phyloP scores from a whole-genome alignment of 352 stramenopile species.

The Pythium vanterpoolii region DNA sequence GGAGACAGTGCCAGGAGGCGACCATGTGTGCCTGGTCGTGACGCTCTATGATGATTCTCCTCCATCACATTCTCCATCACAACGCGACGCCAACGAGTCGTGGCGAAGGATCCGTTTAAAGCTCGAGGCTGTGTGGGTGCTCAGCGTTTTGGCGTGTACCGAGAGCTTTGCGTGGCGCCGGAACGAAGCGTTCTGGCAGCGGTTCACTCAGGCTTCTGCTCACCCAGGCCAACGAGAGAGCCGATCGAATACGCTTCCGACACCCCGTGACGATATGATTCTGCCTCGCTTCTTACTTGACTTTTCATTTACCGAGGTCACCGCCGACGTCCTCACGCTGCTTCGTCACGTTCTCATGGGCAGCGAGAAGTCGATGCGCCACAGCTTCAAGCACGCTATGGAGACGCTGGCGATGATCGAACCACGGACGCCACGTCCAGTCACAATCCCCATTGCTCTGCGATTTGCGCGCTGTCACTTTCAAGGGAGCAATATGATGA shows the following conservation, averaged over 20 bases:
- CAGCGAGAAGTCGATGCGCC: conserved; percentile 25
- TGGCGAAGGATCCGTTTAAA: conserved; percentile 12
- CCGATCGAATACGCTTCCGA: not conserved
- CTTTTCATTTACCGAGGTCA: conserved; percentile 31
- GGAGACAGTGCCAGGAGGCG: not conserved
- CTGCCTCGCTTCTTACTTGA: conserved; percentile 40
- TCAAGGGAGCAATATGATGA: not conserved
- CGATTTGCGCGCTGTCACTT: conserved; percentile 26
- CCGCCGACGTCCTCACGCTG: conserved; percentile 28
- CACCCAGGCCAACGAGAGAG: not conserved
- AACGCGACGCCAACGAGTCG: not conserved
- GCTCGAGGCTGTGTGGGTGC: conserved; percentile 17
- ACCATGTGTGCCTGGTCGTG: conserved; percentile 3
- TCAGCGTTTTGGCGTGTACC: conserved; percentile 17
- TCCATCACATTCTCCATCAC: not conserved
- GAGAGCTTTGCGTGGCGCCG: conserved; percentile 12
- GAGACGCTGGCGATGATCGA: conserved; percentile 19
- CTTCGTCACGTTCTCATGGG: conserved; percentile 24
- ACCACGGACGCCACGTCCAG: not conserved
- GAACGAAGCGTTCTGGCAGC: conserved; percentile 13
- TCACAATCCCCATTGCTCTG: conserved; percentile 24
- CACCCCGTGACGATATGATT: conserved; percentile 13
- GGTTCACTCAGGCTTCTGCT: not conserved
- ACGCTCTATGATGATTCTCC: not conserved
- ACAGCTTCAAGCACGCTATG: conserved; percentile 29